Base-by-base conservation (phyloP, 768 basidiomycete genomes). In the Lepiota venenata region DNA sequence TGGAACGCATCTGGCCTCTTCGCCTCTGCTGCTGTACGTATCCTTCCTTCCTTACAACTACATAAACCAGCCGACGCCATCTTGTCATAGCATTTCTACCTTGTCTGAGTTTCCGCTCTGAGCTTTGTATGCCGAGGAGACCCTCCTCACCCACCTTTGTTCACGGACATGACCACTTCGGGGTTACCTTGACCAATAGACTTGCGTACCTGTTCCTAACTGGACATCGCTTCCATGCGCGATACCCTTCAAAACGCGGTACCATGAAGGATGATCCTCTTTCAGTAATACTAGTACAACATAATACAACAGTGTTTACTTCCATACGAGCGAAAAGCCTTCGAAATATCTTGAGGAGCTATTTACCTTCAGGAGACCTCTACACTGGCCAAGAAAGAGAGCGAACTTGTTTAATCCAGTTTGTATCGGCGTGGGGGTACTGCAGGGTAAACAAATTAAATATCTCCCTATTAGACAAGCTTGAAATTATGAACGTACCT, bases 331-430 rank as follows among this genome's bases (percentile, higher is more conserved):
- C 25, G 25, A 21, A 55, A 32, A 39, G 25, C 15, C 35, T 35
- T 47, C 25, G 46, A 55, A 32, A 37, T 18, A 27, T 27, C 32
- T 15, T 12, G 16, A 38, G 22, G 5, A 25, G 3, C 25, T 5
- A 25, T 25, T 25, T 25, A 25, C 25, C 5, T 25, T 5, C 25
- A 5, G 37, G 37, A 16, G 7, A 8, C 42, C 2, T 58, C 63
- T 64, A 73, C 42, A 61, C 64, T 29, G 73, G 71, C 60, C 68
- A 74, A 22, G 72, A 59, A 45, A 61, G 61, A 6, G 67, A 56
- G 18, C 74, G 71, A 25, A 75, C 74, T 16, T 61, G 60, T 48
- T 63, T 46, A 47, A 79, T 74, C 76, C 76, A 79, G 21, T 68
- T 22, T 10, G 71, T 64, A n/a, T 64, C 66, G 15, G 71, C 74